Base-by-base conservation (phyloP, 345 rosid species). In the Syzygium aromaticum region DNA sequence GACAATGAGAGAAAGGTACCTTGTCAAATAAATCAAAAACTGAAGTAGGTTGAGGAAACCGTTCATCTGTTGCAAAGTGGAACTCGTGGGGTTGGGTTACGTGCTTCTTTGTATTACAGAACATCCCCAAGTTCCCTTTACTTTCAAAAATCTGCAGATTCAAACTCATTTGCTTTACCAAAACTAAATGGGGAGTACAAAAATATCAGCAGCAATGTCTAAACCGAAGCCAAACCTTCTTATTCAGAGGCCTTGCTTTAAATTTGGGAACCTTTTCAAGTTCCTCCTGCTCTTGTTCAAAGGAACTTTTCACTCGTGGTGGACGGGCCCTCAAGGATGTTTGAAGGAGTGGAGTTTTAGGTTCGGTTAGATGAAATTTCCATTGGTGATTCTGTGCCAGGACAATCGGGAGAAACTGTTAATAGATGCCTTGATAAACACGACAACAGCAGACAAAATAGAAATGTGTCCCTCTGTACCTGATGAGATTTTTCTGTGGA, bases 251-350 rank as follows among this genome's bases (percentile, higher is more conserved):
- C 92, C 94, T 96, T 52, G 99, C 99, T 93, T 95, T 98, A 89
- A 98, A 98, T 87, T 94, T 98, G 52, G 99, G 98, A 27, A 93
- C 92, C 89, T 96, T 98, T 91, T 96, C 98, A 77, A 98, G 94
- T 87, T 94, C 99, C 88, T 96, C 99, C 87, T 91, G 94, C 92
- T 95, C 98, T 84, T 96, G 93, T 89, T 98, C 99, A 11, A 90
- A 88, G 63, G 98, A 95, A 89, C 94, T 95, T 93, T 98, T 96
- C 87, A 93, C 94, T 57, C 38, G 91, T 57, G 94, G 87, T 84
- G 98, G 98, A 84, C 99, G 98, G 61, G 99, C 98, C 94, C 99
- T 93, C 88, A 96, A 85, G 87, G 94, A 93, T 89, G 99, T 96
- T 52, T 93, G 97, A 83, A 98, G 99, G 84, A 86, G 86, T 22